Conservation (phyloP, 2,329 filamentous ascomycete species). For the Aspergillus neotritici region DNA sequence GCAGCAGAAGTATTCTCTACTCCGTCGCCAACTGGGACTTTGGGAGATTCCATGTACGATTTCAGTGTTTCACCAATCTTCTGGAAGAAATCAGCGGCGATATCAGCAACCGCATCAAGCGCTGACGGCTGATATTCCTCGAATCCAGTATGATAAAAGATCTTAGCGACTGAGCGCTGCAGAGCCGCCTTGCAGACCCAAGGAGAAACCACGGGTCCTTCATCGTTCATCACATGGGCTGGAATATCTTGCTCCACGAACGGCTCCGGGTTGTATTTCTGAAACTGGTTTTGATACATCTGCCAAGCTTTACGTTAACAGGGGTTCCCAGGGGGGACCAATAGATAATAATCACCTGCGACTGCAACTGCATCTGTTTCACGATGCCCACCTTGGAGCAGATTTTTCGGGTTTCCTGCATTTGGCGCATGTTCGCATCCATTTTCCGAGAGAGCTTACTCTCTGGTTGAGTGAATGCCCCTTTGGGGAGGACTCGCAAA, state of each 20-base stretch:
- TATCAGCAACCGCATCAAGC: conserved; percentile 80
- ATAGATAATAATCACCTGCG: conserved; percentile 59
- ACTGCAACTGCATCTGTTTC: conserved; percentile 98
- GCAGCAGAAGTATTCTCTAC: conserved; percentile 32
- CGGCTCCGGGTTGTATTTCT: conserved; percentile 86
- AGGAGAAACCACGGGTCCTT: conserved; percentile 79
- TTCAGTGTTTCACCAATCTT: conserved; percentile 77
- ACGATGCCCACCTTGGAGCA: conserved; percentile 96
- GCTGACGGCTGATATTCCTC: conserved; percentile 96
- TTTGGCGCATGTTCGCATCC: conserved; percentile 84
- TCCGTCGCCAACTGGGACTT: conserved; percentile 53
- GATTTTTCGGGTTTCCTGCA: conserved; percentile 94
- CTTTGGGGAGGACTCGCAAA: conserved; percentile 67
- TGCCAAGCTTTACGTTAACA: conserved; percentile 33
- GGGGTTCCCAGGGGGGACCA: background rate
- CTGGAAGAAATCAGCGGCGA: conserved; percentile 82
- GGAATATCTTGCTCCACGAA: conserved; percentile 83
- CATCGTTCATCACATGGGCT: conserved; percentile 81
- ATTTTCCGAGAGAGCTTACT: conserved; percentile 72
- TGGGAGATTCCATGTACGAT: conserved; percentile 76
- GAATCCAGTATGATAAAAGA: conserved; percentile 94
- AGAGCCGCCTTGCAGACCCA: conserved; percentile 76
- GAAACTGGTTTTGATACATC: conserved; percentile 97
- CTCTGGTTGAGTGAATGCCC: conserved; percentile 68
- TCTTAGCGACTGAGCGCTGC: conserved; percentile 85